Conservation (phyloP, 2,329 filamentous ascomycete genomes). For the Ophiostoma tasmaniense region DNA sequence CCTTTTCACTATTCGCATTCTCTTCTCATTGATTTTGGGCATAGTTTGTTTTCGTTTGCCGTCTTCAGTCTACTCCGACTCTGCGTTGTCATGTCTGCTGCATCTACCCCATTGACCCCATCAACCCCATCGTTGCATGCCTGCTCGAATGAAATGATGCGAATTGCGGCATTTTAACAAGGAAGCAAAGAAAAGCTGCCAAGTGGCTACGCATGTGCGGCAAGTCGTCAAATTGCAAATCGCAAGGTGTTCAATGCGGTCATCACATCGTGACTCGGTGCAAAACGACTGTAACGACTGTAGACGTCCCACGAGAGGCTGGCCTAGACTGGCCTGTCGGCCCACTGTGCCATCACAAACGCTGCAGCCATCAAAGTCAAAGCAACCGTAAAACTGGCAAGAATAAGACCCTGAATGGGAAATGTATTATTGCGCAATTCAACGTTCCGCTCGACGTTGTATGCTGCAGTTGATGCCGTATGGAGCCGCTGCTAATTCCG, state of each 20-base stretch:
- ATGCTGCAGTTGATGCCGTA: neutral
- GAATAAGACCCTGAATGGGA: neutral
- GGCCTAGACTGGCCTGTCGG: neutral
- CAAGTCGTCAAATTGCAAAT: neutral
- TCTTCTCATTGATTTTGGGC: too few relatives aligned
- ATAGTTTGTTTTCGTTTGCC: neutral
- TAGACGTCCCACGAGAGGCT: neutral
- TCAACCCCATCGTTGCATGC: neutral
- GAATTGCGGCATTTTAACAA: conserved; percentile 18
- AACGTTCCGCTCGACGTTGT: neutral
- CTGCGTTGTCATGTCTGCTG: neutral
- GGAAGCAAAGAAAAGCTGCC: conserved; percentile 15
- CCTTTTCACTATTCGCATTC: neutral
- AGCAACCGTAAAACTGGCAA: neutral
- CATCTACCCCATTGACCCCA: neutral
- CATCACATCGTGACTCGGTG: neutral
- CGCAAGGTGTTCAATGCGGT: neutral
- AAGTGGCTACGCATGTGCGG: conserved; percentile 15
- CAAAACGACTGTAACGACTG: neutral
- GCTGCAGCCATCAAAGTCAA: neutral
- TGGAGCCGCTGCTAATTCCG: neutral
- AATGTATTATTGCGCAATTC: conserved; percentile 15
- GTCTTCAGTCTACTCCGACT: neutral
- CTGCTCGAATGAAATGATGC: conserved; percentile 10
- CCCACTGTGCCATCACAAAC: neutral